Evolutionary conservation across 192 early-diverging fungal species (phyloP), one percentile per base, ranked within the genome.

Genomic region (Mycoemilia scoparia): DNA sequence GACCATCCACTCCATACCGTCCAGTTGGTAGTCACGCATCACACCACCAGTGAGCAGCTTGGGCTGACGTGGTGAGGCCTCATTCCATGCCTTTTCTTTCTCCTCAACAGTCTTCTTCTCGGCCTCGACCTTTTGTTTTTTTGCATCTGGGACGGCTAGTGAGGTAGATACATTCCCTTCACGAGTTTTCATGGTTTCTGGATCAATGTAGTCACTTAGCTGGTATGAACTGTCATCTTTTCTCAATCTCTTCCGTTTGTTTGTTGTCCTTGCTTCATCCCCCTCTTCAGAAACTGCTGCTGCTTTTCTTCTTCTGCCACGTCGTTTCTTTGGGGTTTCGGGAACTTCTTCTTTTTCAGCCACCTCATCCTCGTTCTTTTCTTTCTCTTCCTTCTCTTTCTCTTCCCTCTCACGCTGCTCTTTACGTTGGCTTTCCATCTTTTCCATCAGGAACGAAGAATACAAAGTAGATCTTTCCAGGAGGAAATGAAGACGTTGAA

Each of bases 1-100:
- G 29, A 84, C 77, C 41, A 97, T 54, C 93, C 93, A 97, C 49
- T 93, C 87, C 41, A 93, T 73, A 32, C 93, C 93, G 2, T 79
- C 80, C 27, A 92, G 49, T 55, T 97, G 93, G 58, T 95, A 95
- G 25, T 92, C 84, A 15, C 84, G 71, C 57, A 97, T 64, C 13
- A 80, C 52, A 20, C 90, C 90, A 37, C 86, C 87, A 7, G 66
- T 73, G 5, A 96, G 68, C 27, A 84, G 51, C 20, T 56, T 46
- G 6, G 91, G 91, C 54, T 95, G 87, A 17, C 76, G 60, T 4
- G 64, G 45, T 32, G 79, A 78, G 9, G 27, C 27, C 8, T 53
- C 36, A 21, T 38, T 39, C 7, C 29, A 38, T 9, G 27, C 32
- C 0, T 51, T 41, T 8, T 23, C 38, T 9, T 29, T 29, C 12